These are phyloP conservation scores for Williopsis jadinii DNA, from an alignment of 1,139 yeast genomes.

Conservation along the genomic window DNA sequence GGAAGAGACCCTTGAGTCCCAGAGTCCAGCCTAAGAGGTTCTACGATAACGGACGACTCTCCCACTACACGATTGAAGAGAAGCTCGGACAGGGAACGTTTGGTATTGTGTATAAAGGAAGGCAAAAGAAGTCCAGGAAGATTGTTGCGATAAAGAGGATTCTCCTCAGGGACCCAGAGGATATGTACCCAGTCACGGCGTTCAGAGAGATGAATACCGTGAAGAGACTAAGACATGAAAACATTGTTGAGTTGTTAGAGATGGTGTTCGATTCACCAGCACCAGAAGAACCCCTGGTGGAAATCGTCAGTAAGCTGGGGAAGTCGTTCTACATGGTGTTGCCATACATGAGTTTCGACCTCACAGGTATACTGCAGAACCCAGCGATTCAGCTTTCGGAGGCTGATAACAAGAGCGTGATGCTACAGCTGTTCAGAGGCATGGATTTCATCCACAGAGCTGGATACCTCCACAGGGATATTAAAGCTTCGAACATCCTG, in stretches of 20 bases:
- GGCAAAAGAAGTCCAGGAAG: slow-evolving; percentile 38
- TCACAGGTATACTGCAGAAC: slow-evolving; percentile 87
- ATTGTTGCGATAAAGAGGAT: slow-evolving; percentile 84
- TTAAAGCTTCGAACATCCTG: slow-evolving; percentile 88
- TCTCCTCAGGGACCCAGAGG: slow-evolving; percentile 75
- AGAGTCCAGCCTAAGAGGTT: slow-evolving; percentile 4
- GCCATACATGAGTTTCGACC: slow-evolving; percentile 90
- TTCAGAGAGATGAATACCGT: slow-evolving; percentile 85
- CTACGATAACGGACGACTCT: slow-evolving; percentile 14
- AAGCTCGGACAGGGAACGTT: slow-evolving; percentile 93
- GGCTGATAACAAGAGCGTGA: slow-evolving; percentile 75
- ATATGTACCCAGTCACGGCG: slow-evolving; percentile 94
- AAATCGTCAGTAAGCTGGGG: slow-evolving; percentile 20
- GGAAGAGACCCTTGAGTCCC: slow-evolving; percentile 2
- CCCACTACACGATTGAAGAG: slow-evolving; percentile 48
- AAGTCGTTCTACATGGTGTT: slow-evolving; percentile 73
- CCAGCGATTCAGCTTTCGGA: slow-evolving; percentile 49
- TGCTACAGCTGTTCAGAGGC: slow-evolving; percentile 74
- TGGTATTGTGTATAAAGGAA: slow-evolving; percentile 76
- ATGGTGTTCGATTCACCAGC: slow-evolving; percentile 40
- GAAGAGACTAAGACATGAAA: slow-evolving; percentile 60
- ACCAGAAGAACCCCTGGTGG: slow-evolving; percentile 6
- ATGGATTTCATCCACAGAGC: slow-evolving; percentile 73
- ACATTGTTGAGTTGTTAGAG: slow-evolving; percentile 74
- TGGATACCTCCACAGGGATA: slow-evolving; percentile 77